A percentile compares a stretch with the other conserved stretches of the same genome.
These are phyloP conservation scores for Pleurotus giganteus DNA, from an alignment of 768 basidiomycete species.

Conservation along the genomic window DNA sequence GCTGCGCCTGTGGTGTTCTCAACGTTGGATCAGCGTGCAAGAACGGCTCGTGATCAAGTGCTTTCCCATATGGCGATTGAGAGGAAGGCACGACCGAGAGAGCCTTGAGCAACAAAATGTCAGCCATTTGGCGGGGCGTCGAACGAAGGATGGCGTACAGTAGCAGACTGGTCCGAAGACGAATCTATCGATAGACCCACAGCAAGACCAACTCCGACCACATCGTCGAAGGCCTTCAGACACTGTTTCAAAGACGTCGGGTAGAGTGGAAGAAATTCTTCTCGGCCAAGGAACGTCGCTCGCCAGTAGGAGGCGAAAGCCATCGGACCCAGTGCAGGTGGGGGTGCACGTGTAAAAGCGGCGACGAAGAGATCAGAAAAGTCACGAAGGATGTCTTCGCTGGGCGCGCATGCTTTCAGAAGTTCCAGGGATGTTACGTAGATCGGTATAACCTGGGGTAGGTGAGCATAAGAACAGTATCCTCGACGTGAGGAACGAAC, in stretches of 20 bases:
- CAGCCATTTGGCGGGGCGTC: background rate
- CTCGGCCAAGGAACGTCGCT: constrained; percentile 46
- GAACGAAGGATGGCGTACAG: background rate
- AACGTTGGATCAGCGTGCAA: background rate
- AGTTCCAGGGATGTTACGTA: constrained; percentile 44
- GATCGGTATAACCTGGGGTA: constrained; percentile 30
- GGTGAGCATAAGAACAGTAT: background rate
- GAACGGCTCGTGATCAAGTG: background rate
- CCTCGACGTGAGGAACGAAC: constrained; percentile 30
- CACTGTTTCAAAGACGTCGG: constrained; percentile 42
- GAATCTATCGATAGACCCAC: constrained; percentile 39
- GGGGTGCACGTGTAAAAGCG: constrained; percentile 46
- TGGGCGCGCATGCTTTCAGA: constrained; percentile 37
- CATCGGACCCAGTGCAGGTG: constrained; percentile 46
- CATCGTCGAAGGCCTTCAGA: constrained; percentile 44
- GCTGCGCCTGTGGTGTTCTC: background rate
- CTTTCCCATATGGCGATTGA: background rate
- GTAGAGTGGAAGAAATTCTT: constrained; percentile 33
- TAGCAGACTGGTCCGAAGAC: constrained; percentile 19
- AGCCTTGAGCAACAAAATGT: background rate
- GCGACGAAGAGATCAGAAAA: constrained; percentile 48
- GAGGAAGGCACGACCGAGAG: background rate
- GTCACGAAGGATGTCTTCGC: constrained; percentile 35
- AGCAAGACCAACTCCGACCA: constrained; percentile 46
- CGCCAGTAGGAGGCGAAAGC: constrained; percentile 60